Percentiles rank a stretch among this genome's conserved stretches.
These are phyloP conservation scores for Phialocephala sp. DNA, from an alignment of 2,329 filamentous ascomycete genomes.

Conservation along the genomic window DNA sequence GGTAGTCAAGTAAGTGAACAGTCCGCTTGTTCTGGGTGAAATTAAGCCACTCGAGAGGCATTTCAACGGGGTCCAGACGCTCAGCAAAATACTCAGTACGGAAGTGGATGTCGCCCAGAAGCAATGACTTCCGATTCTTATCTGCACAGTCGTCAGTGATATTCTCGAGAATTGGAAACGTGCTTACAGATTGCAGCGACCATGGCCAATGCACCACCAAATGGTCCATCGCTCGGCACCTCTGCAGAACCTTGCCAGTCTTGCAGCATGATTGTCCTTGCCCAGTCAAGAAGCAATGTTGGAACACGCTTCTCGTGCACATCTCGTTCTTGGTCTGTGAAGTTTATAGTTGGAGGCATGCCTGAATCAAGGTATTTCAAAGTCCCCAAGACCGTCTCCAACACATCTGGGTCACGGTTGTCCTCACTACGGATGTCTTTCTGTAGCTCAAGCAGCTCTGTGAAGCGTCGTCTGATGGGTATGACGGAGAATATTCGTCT, in stretches of 20 bases:
- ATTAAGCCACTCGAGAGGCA: slow-evolving; percentile 74
- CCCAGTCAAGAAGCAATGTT: slow-evolving; percentile 70
- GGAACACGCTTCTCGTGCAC: slow-evolving; percentile 63
- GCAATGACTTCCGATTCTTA: slow-evolving; percentile 65
- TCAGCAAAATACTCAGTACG: slow-evolving; percentile 78
- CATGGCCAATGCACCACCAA: slow-evolving; percentile 78
- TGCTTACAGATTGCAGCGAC: slow-evolving; percentile 73
- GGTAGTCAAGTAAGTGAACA: slow-evolving; percentile 78
- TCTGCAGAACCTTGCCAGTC: slow-evolving; percentile 81
- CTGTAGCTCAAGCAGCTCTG: slow-evolving; percentile 40
- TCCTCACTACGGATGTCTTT: slow-evolving; percentile 33
- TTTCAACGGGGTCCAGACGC: slow-evolving; percentile 73
- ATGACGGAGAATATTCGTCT: slow-evolving; percentile 64
- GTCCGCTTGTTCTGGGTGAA: slow-evolving; percentile 65
- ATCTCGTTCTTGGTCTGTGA: slow-evolving; percentile 56
- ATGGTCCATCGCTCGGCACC: slow-evolving; percentile 71
- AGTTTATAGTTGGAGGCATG: slow-evolving; percentile 48
- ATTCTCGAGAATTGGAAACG: slow-evolving; percentile 29
- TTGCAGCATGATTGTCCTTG: slow-evolving; percentile 74
- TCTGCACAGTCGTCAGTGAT: slow-evolving; percentile 49
- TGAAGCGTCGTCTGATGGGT: slow-evolving; percentile 39
- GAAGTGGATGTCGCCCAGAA: slow-evolving; percentile 73
- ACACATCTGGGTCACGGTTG: slow-evolving; percentile 32
- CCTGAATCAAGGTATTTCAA: slow-evolving; percentile 48
- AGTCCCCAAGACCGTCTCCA: slow-evolving; percentile 44